Percentiles rank a stretch among this genome's conserved stretches.
These are phyloP conservation scores for Camillea tinctor DNA, from an alignment of 2,329 filamentous ascomycete genomes.

Conservation along the genomic window DNA sequence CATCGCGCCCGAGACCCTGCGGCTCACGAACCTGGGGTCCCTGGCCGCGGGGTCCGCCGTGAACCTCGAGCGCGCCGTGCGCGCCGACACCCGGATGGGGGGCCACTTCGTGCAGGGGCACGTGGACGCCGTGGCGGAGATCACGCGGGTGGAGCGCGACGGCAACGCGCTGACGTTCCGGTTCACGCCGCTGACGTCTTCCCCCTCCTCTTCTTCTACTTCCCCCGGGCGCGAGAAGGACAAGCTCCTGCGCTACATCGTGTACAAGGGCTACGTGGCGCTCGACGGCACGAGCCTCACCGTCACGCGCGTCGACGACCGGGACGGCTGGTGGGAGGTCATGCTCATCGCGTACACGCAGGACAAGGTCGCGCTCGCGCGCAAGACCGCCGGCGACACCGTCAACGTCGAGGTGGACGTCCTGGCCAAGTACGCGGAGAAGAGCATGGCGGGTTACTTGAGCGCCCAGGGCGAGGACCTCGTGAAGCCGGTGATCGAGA, in stretches of 20 bases:
- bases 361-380: slow-evolving; percentile 80
- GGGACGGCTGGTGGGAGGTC: slow-evolving; percentile 82
- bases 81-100: slow-evolving; percentile 90
- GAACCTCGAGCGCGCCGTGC: slow-evolving; percentile 92
- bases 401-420: slow-evolving; percentile 95
- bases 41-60: slow-evolving; percentile 67
- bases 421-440: slow-evolving; percentile 81
- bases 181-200: slow-evolving; percentile 60
- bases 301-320: slow-evolving; percentile 81
- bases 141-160: slow-evolving; percentile 71
- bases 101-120: slow-evolving; percentile 98
- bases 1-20: slow-evolving; percentile 91
- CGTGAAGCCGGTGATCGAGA: slow-evolving; percentile 61
- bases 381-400: slow-evolving; percentile 74
- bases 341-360: slow-evolving; percentile 98
- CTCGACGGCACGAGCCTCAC: slow-evolving; percentile 95
- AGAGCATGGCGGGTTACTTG: slow-evolving; percentile 83
- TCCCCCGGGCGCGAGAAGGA: not conserved
- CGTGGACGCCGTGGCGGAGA: slow-evolving; percentile 83
- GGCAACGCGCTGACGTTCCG: slow-evolving; percentile 89
- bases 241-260: slow-evolving; percentile 75
- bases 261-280: slow-evolving; percentile 94
- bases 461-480: slow-evolving; percentile 50
- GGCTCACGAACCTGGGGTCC: slow-evolving; percentile 87
- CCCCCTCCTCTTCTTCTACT: not conserved